phyloP scores from a whole-genome alignment of 805 yeast species.

The Candida vaughaniae region DNA sequence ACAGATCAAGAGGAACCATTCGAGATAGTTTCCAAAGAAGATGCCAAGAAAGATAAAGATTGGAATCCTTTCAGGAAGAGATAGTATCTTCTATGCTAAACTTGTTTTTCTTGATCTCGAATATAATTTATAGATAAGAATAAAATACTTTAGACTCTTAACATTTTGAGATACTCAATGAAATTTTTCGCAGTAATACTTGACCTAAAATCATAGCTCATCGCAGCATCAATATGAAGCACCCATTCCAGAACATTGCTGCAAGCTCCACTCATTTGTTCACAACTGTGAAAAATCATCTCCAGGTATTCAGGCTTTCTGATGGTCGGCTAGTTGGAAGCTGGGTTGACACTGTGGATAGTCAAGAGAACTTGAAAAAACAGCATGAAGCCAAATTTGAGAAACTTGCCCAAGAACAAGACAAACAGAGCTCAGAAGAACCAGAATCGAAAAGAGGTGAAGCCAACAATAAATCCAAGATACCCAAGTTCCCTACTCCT shows the following conservation, averaged over 20 bases:
- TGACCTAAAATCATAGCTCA: constrained; percentile 1
- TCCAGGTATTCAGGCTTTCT: constrained; percentile 49
- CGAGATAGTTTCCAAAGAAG: not conserved
- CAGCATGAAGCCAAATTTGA: constrained; percentile 45
- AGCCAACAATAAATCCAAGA: constrained; percentile 26
- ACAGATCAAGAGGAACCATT: not conserved
- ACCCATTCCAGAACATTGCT: constrained; percentile 64
- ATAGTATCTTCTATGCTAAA: not conserved
- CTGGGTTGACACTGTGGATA: constrained; percentile 64
- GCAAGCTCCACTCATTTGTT: constrained; percentile 51
- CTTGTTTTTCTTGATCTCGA: too few species aligned
- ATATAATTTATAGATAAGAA: too few species aligned
- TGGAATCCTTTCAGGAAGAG: constrained; percentile 11
- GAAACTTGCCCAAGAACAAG: constrained; percentile 22
- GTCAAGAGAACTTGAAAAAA: constrained; percentile 43
- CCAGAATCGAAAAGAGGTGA: constrained; percentile 25
- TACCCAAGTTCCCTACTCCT: constrained; percentile 57
- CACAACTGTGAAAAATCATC: constrained; percentile 55
- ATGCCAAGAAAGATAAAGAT: constrained; percentile 4
- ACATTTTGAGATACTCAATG: too few species aligned
- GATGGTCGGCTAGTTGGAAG: constrained; percentile 47
- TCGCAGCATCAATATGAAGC: constrained; percentile 45
- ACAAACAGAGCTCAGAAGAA: constrained; percentile 21
- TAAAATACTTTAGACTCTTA: too few species aligned
- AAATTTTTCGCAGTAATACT: too few species aligned